Percentiles rank a stretch among this genome's conserved stretches.
These are phyloP conservation scores for Fraxinus angustifolia DNA, from an alignment of 305 asterid genomes.

Conservation along the genomic window DNA sequence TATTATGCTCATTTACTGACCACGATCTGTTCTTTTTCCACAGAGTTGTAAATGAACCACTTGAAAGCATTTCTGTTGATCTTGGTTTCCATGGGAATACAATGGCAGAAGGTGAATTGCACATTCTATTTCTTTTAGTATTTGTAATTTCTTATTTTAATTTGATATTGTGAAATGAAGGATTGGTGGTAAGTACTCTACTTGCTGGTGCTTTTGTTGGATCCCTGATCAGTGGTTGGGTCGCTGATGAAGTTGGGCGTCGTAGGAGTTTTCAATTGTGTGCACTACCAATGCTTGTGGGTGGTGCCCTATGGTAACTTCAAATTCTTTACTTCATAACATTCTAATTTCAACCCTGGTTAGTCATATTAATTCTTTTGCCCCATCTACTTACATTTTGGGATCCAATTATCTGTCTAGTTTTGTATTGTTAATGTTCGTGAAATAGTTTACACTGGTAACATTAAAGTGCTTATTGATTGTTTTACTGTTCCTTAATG, in stretches of 20 bases:
- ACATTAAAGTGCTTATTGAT: neutral
- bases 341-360: neutral
- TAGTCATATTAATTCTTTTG: neutral
- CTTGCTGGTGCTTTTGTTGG: slow-evolving; percentile 93
- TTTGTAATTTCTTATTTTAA: slow-evolving; percentile 4
- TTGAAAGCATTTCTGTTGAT: slow-evolving; percentile 75
- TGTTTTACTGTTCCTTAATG: neutral
- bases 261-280: slow-evolving; percentile 87
- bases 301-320: slow-evolving; percentile 66
- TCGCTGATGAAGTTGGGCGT: slow-evolving; percentile 86
- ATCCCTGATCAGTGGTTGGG: slow-evolving; percentile 75
- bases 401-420: neutral
- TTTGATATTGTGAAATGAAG: slow-evolving; percentile 38
- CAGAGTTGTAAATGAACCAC: slow-evolving; percentile 94
- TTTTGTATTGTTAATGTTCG: neutral
- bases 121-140: slow-evolving; percentile 7
- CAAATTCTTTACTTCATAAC: slow-evolving; percentile 1
- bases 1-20: slow-evolving; percentile 8
- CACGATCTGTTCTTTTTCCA: neutral
- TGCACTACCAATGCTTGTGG: slow-evolving; percentile 80
- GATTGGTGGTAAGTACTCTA: slow-evolving; percentile 82
- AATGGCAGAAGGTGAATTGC: slow-evolving; percentile 66
- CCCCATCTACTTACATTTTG: neutral
- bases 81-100: slow-evolving; percentile 85
- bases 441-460: neutral